phyloP scores from a whole-genome alignment of 2,329 filamentous ascomycete genomes.

The Lachnellula occidentalis region DNA sequence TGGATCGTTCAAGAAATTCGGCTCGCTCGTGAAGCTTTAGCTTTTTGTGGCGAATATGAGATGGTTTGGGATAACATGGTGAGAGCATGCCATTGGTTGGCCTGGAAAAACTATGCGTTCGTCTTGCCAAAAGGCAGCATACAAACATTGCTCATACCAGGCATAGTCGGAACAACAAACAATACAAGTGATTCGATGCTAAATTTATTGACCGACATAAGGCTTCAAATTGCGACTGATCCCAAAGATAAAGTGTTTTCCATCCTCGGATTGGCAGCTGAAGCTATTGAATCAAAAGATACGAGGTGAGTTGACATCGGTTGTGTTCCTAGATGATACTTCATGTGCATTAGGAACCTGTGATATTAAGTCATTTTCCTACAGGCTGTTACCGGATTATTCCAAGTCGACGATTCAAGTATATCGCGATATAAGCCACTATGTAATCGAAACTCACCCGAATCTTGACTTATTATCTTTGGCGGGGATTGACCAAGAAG shows the following conservation, averaged over 20 bases:
- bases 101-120: not conserved
- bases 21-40: not conserved
- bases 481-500: not conserved
- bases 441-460: not conserved
- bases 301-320: not conserved
- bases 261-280: not conserved
- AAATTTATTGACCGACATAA: not conserved
- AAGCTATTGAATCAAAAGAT: not conserved
- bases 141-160: not conserved
- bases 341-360: too few species aligned
- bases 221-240: not conserved
- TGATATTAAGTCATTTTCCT: not conserved
- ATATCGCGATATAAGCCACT: not conserved
- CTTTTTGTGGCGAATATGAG: constrained; percentile 1
- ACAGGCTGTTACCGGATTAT: not conserved
- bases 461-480: not conserved
- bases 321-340: too few species aligned
- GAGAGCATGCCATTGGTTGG: not conserved
- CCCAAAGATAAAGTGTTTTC: not conserved
- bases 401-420: not conserved
- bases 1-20: not conserved
- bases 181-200: not conserved
- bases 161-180: not conserved
- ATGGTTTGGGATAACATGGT: not conserved
- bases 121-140: not conserved